Percentiles rank a stretch among this genome's conserved stretches.
phyloP scores from a whole-genome alignment of 2,329 filamentous ascomycete genomes.

The Nigrospora sphaerica region DNA sequence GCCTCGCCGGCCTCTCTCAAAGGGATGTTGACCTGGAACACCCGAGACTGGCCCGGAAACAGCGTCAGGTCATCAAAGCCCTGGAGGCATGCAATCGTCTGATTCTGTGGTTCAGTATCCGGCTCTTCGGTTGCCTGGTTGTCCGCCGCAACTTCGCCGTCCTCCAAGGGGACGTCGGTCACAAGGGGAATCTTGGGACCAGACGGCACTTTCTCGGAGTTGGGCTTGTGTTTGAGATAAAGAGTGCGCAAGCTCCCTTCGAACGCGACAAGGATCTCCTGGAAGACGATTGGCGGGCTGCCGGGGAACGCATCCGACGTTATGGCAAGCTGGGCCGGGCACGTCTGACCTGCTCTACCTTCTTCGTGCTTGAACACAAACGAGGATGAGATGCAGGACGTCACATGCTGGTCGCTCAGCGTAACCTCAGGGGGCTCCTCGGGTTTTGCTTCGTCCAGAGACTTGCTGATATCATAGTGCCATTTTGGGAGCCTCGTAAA shows the following conservation, averaged over 20 bases:
- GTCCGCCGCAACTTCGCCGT: constrained; percentile 9
- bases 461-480: constrained; percentile 54
- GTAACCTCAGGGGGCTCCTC: constrained; percentile 40
- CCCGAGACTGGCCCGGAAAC: constrained; percentile 56
- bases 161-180: constrained; percentile 10
- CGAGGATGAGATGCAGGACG: constrained; percentile 46
- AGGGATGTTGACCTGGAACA: constrained; percentile 65
- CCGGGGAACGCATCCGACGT: constrained; percentile 47
- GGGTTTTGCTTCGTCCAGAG: constrained; percentile 41
- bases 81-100: constrained; percentile 30
- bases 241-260: constrained; percentile 51
- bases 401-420: constrained; percentile 41
- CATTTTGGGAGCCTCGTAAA: constrained; percentile 49
- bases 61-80: constrained; percentile 61
- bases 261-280: constrained; percentile 46
- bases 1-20: constrained; percentile 79
- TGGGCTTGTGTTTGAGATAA: constrained; percentile 36
- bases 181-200: constrained; percentile 9
- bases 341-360: constrained; percentile 54
- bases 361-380: constrained; percentile 53
- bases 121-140: constrained; percentile 16
- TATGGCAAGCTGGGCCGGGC: constrained; percentile 50
- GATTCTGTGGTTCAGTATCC: constrained; percentile 15
- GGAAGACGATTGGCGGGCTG: constrained; percentile 44
- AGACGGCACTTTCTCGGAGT: constrained; percentile 2